Evolutionary conservation across 148 eudicot species (phyloP).

Genomic region (Rhododendron kiyosumense): DNA sequence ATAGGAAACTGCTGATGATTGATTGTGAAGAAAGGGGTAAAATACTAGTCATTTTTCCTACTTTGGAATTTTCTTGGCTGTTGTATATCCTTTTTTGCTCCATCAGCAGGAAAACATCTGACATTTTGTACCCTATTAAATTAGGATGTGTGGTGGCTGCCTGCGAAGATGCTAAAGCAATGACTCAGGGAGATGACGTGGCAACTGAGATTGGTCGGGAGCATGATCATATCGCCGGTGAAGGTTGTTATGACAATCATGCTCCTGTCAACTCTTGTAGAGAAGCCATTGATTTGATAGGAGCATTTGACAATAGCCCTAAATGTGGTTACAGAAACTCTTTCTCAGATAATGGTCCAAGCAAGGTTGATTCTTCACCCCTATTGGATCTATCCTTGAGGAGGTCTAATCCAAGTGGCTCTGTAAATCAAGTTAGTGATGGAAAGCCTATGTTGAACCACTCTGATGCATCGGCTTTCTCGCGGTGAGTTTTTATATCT

Average conservation of each 20-base stretch:
- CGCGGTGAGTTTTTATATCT: constrained; percentile 44
- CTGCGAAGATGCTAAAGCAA: constrained; percentile 19
- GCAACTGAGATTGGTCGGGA: constrained; percentile 18
- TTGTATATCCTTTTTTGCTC: background rate
- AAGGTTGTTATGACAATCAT: constrained; percentile 20
- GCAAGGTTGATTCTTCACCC: constrained; percentile 40
- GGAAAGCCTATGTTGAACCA: constrained; percentile 52
- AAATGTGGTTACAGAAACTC: constrained; percentile 21
- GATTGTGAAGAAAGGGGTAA: constrained; percentile 28
- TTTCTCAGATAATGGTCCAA: constrained; percentile 24
- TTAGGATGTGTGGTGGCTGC: constrained; percentile 29
- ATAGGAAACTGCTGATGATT: constrained; percentile 16
- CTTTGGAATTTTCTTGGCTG: background rate
- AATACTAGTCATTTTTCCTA: background rate
- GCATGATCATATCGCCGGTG: constrained; percentile 19
- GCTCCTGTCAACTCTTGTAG: constrained; percentile 27
- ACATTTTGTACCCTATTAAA: background rate
- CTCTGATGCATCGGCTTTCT: constrained; percentile 81
- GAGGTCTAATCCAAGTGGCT: constrained; percentile 44
- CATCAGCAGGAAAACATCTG: background rate
- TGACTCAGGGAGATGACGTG: constrained; percentile 22
- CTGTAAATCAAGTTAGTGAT: constrained; percentile 35
- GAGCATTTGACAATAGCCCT: constrained; percentile 48
- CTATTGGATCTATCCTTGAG: constrained; percentile 73
- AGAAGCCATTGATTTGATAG: constrained; percentile 79